phyloP scores from a whole-genome alignment of 179 eudicot genomes.

The Silene noctiflora region DNA sequence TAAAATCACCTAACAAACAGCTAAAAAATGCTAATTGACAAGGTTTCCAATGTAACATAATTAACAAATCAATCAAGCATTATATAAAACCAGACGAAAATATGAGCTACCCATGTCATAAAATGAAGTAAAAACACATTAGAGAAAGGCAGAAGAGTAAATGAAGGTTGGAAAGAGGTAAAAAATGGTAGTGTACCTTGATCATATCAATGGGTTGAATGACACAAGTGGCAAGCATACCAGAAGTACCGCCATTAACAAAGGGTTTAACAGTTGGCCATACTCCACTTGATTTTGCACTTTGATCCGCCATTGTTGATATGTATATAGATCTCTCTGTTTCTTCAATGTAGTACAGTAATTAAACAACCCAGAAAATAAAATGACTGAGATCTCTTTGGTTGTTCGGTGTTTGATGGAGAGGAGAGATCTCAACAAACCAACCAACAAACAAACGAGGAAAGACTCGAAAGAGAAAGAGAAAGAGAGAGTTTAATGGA shows the following conservation, averaged over 20 bases:
- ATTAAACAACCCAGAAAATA: neutral
- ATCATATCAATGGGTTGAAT: constrained; percentile 62
- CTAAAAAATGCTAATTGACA: neutral
- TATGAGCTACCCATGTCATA: neutral
- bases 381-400: neutral
- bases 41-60: neutral
- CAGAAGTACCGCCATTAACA: constrained; percentile 55
- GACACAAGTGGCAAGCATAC: constrained; percentile 64
- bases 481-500: neutral
- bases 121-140: neutral
- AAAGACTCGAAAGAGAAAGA: too few relatives aligned
- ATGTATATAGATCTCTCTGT: neutral
- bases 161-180: too few relatives aligned
- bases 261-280: constrained; percentile 55
- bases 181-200: constrained; percentile 30
- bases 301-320: constrained; percentile 45
- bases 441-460: neutral
- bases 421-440: neutral
- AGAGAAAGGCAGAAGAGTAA: neutral
- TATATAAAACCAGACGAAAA: neutral
- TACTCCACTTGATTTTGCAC: constrained; percentile 35
- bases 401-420: neutral
- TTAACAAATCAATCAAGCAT: neutral
- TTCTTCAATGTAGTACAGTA: neutral
- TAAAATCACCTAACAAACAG: neutral